These are phyloP conservation scores for Pelargonium nanum DNA, from an alignment of 345 rosid genomes.

Conservation along the genomic window DNA sequence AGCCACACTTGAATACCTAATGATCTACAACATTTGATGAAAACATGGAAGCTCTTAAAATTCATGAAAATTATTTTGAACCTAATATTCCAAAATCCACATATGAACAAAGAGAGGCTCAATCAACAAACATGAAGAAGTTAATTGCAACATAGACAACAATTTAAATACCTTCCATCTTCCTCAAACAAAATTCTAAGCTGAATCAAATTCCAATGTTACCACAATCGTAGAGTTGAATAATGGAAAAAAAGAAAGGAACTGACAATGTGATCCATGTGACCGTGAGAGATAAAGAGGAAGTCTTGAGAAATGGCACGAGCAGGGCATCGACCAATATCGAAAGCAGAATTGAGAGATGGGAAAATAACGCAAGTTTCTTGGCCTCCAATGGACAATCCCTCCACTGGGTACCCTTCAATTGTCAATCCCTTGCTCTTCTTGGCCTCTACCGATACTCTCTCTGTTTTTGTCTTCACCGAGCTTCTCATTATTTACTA, in stretches of 20 bases:
- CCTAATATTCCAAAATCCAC: no score
- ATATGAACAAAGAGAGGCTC: no score
- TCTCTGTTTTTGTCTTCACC: no score
- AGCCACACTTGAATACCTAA: background rate
- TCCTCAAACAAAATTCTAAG: background rate
- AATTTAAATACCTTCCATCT: no score
- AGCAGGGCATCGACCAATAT: constrained; percentile 87
- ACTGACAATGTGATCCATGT: constrained; percentile 92
- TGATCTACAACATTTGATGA: background rate
- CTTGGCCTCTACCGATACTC: constrained; percentile 7
- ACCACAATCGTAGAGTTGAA: background rate
- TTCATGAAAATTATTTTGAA: no score
- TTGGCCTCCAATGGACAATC: constrained; percentile 86
- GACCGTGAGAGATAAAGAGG: constrained; percentile 86
- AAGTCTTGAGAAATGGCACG: constrained; percentile 86
- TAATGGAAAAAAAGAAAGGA: background rate
- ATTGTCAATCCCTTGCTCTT: constrained; percentile 31
- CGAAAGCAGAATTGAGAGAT: constrained; percentile 67
- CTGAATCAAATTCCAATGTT: background rate
- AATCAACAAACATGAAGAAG: no score
- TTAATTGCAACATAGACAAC: no score
- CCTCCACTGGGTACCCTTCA: constrained; percentile 67
- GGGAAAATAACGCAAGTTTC: constrained; percentile 90
- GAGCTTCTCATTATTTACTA: no score
- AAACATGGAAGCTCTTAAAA: background rate